These are phyloP conservation scores for Scheffersomyces amazonensis DNA, from an alignment of 805 yeast species.

Conservation along the genomic window DNA sequence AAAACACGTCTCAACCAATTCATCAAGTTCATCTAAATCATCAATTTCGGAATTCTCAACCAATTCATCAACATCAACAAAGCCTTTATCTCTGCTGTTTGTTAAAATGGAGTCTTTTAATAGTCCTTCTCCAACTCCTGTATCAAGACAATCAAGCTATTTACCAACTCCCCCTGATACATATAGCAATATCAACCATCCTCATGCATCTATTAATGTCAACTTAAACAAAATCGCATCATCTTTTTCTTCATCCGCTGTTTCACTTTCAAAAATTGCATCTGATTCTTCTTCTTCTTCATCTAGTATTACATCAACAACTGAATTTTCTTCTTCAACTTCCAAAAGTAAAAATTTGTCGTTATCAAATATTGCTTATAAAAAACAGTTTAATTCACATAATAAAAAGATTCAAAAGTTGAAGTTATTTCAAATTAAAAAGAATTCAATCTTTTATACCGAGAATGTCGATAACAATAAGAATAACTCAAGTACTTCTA, in stretches of 20 bases:
- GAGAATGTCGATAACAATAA: too few relatives aligned
- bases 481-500: too few relatives aligned
- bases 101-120: background rate
- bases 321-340: too few relatives aligned
- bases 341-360: too few relatives aligned
- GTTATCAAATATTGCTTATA: slow-evolving; percentile 20
- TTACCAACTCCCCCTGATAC: slow-evolving; percentile 9
- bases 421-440: slow-evolving; percentile 37
- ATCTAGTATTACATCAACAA: too few relatives aligned
- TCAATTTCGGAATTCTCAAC: background rate
- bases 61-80: background rate
- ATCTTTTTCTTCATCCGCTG: too few relatives aligned
- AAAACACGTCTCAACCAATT: too few relatives aligned
- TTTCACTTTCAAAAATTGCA: too few relatives aligned
- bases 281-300: too few relatives aligned
- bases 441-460: slow-evolving; percentile 27
- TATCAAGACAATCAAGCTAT: slow-evolving; percentile 1
- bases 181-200: too few relatives aligned
- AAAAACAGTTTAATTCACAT: slow-evolving; percentile 9
- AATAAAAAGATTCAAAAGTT: slow-evolving; percentile 16
- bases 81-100: background rate
- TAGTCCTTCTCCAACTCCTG: background rate
- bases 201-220: slow-evolving; percentile 17
- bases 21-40: background rate
- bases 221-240: slow-evolving; percentile 20